Base-by-base conservation (phyloP, 345 rosid species). In the Corchorus capsularis region DNA sequence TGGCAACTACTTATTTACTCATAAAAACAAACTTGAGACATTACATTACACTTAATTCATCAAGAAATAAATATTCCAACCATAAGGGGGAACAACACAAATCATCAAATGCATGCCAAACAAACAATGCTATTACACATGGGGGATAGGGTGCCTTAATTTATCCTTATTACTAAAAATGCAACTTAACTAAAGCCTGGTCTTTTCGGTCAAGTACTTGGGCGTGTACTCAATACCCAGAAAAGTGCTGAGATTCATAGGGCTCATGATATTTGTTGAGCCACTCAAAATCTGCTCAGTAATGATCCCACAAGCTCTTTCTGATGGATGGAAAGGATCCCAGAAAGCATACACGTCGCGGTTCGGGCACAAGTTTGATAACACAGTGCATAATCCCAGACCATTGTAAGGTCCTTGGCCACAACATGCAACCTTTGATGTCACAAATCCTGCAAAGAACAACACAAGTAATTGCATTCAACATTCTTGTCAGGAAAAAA, bases 351-450 rank as follows among this genome's bases (percentile, higher is more conserved):
- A 89, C 9, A 72, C 8, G 8, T 87, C 83, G 53, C 98, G 82
- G 82, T 93, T 88, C 0, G 84, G 85, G 80, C 99, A 96, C 82
- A 96, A 73, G 80, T 89, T 93, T 35, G 98, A 96, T 19, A 82
- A 67, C n/a, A 54, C 3, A 0, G 97, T 93, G 85, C 99, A 96
- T 17, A 93, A 79, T 49, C 98, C 97, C 2, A 93, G 72, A 52
- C 98, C 98, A 81, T 96, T 96, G 72, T 82, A 89, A 0, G 89
- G 97, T 17, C 99, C 99, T 83, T 96, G 99, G 3, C 98, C 98
- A 39, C 99, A 96, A 45, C 99, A 96, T 13, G 99, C 99, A 37
- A 87, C 64, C 75, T 92, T 86, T 1, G 99, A 86, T 34, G 94
- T 89, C 9, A 53, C 75, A 80, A 93, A 96, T 73, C 99, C 99